Conservation (phyloP, 345 rosid species). For the Citrus cavaleriei region DNA sequence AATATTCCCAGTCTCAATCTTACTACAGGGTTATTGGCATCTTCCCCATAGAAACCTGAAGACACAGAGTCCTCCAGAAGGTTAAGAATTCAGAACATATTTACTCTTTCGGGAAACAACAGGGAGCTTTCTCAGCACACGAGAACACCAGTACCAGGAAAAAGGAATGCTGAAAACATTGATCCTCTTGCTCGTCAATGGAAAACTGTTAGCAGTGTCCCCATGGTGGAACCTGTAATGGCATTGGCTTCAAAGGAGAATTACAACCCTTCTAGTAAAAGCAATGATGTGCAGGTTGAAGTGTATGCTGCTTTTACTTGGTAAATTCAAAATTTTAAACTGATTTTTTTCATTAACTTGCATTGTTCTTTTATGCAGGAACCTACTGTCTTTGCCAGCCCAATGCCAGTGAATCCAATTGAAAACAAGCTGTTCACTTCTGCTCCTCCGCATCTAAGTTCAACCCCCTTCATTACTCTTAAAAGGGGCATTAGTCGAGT, state of each 20-base stretch:
- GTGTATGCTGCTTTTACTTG: slow-evolving; percentile 25
- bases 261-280: slow-evolving; percentile 27
- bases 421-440: slow-evolving; percentile 54
- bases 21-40: slow-evolving; percentile 12
- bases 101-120: slow-evolving; percentile 89
- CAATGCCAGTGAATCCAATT: slow-evolving; percentile 50
- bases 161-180: slow-evolving; percentile 18
- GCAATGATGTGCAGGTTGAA: slow-evolving; percentile 35
- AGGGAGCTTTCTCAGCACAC: slow-evolving; percentile 74
- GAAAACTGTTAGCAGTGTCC: not conserved
- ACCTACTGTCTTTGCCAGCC: slow-evolving; percentile 43
- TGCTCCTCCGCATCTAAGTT: slow-evolving; percentile 43
- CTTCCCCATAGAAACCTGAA: slow-evolving; percentile 26
- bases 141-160: slow-evolving; percentile 32
- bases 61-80: slow-evolving; percentile 58
- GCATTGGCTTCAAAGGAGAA: slow-evolving; percentile 50
- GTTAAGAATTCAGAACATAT: slow-evolving; percentile 74
- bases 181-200: slow-evolving; percentile 13
- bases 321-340: not conserved
- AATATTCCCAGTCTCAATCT: slow-evolving; percentile 3
- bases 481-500: slow-evolving; percentile 33
- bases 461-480: slow-evolving; percentile 54
- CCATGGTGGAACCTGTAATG: slow-evolving; percentile 7
- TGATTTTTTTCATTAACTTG: not conserved
- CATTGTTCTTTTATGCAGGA: slow-evolving; percentile 38